These are phyloP conservation scores for Tilletia walkeri DNA, from an alignment of 1,284 basidiomycete genomes.

Conservation along the genomic window DNA sequence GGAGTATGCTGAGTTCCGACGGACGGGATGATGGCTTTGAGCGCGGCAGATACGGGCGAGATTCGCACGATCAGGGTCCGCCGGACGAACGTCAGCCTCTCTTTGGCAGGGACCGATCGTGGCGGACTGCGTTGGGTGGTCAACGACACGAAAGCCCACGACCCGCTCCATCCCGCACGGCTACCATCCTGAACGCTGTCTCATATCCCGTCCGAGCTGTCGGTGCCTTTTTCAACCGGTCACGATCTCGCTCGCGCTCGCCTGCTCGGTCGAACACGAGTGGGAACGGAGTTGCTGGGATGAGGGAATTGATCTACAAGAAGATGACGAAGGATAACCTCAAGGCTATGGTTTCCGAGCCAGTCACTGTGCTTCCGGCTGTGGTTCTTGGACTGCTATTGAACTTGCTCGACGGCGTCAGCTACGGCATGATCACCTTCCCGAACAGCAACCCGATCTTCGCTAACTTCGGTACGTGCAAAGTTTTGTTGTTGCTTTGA, in stretches of 20 bases:
- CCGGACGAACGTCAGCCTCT: background rate
- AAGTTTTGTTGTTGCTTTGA: background rate
- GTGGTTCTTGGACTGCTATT: conserved; percentile 81
- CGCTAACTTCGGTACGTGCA: conserved; percentile 61
- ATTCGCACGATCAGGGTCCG: background rate
- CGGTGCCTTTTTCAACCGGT: background rate
- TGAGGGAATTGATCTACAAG: conserved; percentile 23
- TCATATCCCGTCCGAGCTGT: conserved; percentile 1
- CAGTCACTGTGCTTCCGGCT: conserved; percentile 63
- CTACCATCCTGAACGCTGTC: background rate
- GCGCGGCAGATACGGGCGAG: conserved; percentile 24
- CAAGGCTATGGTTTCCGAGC: conserved; percentile 35
- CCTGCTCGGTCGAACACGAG: background rate
- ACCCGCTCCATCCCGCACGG: background rate
- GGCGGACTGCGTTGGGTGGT: background rate
- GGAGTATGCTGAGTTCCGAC: conserved; percentile 9
- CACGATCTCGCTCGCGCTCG: conserved; percentile 1
- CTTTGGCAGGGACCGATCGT: background rate
- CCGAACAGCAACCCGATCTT: conserved; percentile 73
- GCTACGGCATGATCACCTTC: conserved; percentile 78
- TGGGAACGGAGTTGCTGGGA: conserved; percentile 22
- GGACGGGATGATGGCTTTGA: conserved; percentile 15
- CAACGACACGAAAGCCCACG: background rate
- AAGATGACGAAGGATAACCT: conserved; percentile 40
- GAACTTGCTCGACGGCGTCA: conserved; percentile 88